Evolutionary conservation across 139 green algal genomes (phyloP), one percentile per base, ranked within the genome.

Genomic region (Asterochloris erici): DNA sequence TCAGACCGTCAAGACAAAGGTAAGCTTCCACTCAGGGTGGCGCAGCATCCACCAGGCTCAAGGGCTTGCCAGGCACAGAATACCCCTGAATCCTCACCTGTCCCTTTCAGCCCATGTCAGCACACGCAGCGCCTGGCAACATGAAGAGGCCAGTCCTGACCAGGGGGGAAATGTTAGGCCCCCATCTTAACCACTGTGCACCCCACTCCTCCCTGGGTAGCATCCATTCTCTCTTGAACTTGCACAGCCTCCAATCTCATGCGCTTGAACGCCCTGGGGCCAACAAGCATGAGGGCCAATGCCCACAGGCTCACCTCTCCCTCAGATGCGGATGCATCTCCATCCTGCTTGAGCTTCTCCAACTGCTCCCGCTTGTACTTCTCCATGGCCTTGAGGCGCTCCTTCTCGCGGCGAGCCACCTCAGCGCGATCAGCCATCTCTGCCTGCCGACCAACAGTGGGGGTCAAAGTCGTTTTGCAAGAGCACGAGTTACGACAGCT

Each of bases 361-460:
- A 99, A 87, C 82, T 96, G 81, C 68, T 96, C 89, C 79, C 92
- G 93, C 84, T 97, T 96, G 23, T 89, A 80, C 82, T 92, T 89
- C 38, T 95, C 94, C 84, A 96, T 90, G 77, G 91, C 54, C 74
- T 90, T 89, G 16, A 99, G 88, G 10, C 97, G 88, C 87, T 97
- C 90, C 38, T 86, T 84, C 84, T 99, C 96, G 68, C 87, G 88
- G 62, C 88, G 87, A 0, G 94, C 95, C 0, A 98, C 84, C 27
- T 93, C 84, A 70, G 77, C 9, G 79, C 84, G 11, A 28, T 28
- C 2, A 68, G 81, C 71, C n/a, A 63, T 60, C 0, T 54, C 54
- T 83, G 9, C 80, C 82, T 54, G 85, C 16, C 13, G 68, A 82
- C 78, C 86, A 54, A 54, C 38, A 54, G 38, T 54, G 38, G 38